phyloP scores from a whole-genome alignment of 495 filamentous ascomycete genomes.

The Staphylotrichum tortipilum region DNA sequence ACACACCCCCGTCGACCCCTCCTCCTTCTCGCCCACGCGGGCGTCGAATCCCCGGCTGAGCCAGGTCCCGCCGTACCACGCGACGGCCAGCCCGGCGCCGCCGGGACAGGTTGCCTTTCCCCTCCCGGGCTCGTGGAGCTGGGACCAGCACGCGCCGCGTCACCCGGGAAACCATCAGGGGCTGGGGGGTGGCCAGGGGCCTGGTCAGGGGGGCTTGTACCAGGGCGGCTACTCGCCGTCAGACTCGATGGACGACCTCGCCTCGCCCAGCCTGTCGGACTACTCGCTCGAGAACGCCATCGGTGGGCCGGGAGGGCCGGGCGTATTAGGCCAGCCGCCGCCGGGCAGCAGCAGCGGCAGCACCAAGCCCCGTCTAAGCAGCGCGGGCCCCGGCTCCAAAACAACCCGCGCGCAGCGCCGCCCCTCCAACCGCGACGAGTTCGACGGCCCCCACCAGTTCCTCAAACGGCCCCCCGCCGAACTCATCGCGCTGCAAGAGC shows the following conservation, averaged over 20 bases:
- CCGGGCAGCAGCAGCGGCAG: constrained; percentile 37
- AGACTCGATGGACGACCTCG: constrained; percentile 42
- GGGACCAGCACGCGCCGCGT: constrained; percentile 29
- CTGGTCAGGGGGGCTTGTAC: no score
- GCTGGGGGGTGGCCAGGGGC: no score
- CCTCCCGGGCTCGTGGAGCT: constrained; percentile 30
- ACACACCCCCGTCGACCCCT: constrained; percentile 26
- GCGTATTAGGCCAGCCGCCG: constrained; percentile 22
- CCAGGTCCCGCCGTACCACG: no score
- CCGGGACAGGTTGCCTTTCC: constrained; percentile 18
- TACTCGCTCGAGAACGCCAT: constrained; percentile 35
- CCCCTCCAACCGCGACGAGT: constrained; percentile 78
- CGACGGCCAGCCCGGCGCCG: no score
- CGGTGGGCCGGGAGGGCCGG: no score
- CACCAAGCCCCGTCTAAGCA: constrained; percentile 25
- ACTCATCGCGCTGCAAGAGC: constrained; percentile 62
- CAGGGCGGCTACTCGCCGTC: constrained; percentile 34
- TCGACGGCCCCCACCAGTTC: constrained; percentile 77
- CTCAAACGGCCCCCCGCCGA: constrained; percentile 58
- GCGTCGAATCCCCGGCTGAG: constrained; percentile 28
- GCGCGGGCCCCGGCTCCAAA: no score
- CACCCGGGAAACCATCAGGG: constrained; percentile 1
- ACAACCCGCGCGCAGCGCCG: constrained; percentile 58
- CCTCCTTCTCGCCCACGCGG: constrained; percentile 23
- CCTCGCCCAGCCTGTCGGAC: constrained; percentile 36